Evolutionary conservation across 2,329 filamentous ascomycete genomes (phyloP), one percentile per base, ranked within the genome.

Genomic region (Teratosphaeria epicoccoides): DNA sequence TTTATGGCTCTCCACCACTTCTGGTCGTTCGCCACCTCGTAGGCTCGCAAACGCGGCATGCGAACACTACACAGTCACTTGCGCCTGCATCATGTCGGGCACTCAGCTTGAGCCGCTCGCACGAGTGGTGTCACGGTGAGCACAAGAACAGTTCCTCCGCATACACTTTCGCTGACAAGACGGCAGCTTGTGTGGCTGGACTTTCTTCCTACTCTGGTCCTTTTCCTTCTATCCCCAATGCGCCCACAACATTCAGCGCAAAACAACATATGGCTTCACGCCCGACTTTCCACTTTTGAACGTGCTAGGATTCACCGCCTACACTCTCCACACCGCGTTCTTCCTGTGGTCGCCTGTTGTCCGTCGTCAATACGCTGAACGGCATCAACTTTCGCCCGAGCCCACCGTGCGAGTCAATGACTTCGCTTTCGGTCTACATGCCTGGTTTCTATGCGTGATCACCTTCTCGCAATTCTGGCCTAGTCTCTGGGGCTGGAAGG

Each of bases 161-260:
- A 44, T 23, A 28, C 7, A 17, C n/a, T 17, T 46, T 7, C 12
- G 44, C 44, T 46, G 22, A 46, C n/a, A 17, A 14, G 0, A 23
- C 43, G 20, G 10, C 49, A 63, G 62, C 49, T 44, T 64, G n/a
- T 63, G 58, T 45, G 63, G 64, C 23, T 65, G 61, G 62, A 47
- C 61, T 10, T 65, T 63, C 51, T 59, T 61, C 52, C 23, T 54
- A 25, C 57, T 58, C 33, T 70, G 91, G 91, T 91, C 87, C 11
- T 72, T 84, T 14, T 95, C 88, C 14, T 97, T 96, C 73, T 97
- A 97, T 68, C 90, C 91, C 1, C 93, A 97, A 67, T 82, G 86
- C 6, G 71, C 94, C 55, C 78, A 88, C 56, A 97, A 96, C 75
- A 84, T 77, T 67, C 75, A 75, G 25, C 84, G 88, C 50, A 80